phyloP scores from a whole-genome alignment of 768 basidiomycete species.

The Mycena indigotica region DNA sequence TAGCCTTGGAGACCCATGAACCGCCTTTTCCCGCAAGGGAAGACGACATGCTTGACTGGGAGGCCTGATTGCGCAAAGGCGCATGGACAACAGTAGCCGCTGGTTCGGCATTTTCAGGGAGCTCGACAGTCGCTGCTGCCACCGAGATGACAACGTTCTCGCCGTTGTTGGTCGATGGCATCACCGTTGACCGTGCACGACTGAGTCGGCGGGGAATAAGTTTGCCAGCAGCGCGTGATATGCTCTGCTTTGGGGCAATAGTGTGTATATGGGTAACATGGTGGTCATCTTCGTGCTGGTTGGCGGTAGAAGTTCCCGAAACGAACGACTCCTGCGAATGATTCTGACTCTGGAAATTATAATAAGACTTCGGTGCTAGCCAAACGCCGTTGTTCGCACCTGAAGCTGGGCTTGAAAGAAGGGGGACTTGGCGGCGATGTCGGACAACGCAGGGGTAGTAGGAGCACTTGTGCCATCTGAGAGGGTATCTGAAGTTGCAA shows the following conservation, averaged over 20 bases:
- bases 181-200: constrained; percentile 43
- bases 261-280: constrained; percentile 53
- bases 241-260: constrained; percentile 44
- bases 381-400: constrained; percentile 32
- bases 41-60: constrained; percentile 32
- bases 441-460: constrained; percentile 39
- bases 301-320: constrained; percentile 40
- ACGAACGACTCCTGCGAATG: constrained; percentile 47
- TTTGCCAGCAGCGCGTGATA: constrained; percentile 44
- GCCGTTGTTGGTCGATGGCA: constrained; percentile 27
- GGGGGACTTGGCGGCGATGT: constrained; percentile 47
- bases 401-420: constrained; percentile 49
- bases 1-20: constrained; percentile 40
- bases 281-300: constrained; percentile 44
- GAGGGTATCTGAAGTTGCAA: constrained; percentile 27
- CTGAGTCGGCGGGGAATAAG: constrained; percentile 50
- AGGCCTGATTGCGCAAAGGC: constrained; percentile 38
- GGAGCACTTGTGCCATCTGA: constrained; percentile 28
- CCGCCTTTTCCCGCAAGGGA: constrained; percentile 23
- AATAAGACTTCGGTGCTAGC: no score
- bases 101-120: constrained; percentile 30
- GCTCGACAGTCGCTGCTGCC: constrained; percentile 45
- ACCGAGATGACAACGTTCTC: constrained; percentile 47
- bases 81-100: constrained; percentile 35
- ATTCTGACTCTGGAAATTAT: constrained; percentile 41